Base-by-base conservation (phyloP, 257 asterid genomes). In the Jasminum sambac region DNA sequence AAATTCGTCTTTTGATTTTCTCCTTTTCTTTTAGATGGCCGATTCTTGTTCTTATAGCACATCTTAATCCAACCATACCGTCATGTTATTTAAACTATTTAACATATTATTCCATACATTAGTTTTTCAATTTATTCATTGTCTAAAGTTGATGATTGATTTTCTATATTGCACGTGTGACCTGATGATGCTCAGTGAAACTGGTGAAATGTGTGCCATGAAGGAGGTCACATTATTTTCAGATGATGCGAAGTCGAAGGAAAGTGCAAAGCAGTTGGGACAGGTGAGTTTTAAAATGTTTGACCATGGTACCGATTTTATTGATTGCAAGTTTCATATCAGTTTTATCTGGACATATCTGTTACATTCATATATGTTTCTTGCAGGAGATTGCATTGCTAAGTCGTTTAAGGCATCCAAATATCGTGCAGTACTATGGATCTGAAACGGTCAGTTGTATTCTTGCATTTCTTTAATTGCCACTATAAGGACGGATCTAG, bases 141-240 rank as follows among this genome's bases (percentile, higher is more conserved):
- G 73, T 19, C 55, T 41, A 5, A 26, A 70, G 24, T 73, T 57
- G 24, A 64, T 72, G 55, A 38, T 72, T 64, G 60, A 78, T 71
- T 74, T 36, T 62, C 36, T 72, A 57, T 59, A 46, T 50, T 79
- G 46, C 36, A 39, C 25, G 7, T 64, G 21, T 72, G 68, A 12
- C 72, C 39, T 72, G 46, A 25, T 70, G 26, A 67, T 82, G 76
- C 34, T 75, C 78, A 92, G 98, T 83, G 98, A 88, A 72, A 92
- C 95, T 14, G 98, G 98, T 16, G 96, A 92, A 82, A 92, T 90
- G 97, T 92, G 98, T 83, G 98, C 98, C 24, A 92, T 92, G 98
- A 92, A 92, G 86, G 98, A 92, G 91, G 98, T 92, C 63, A 90
- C 98, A 10, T 84, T 92, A 72, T 88, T 92, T 76, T 80, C 97